Evolutionary conservation across 805 yeast species (phyloP).

Genomic region (Blastobotrys parvus): DNA sequence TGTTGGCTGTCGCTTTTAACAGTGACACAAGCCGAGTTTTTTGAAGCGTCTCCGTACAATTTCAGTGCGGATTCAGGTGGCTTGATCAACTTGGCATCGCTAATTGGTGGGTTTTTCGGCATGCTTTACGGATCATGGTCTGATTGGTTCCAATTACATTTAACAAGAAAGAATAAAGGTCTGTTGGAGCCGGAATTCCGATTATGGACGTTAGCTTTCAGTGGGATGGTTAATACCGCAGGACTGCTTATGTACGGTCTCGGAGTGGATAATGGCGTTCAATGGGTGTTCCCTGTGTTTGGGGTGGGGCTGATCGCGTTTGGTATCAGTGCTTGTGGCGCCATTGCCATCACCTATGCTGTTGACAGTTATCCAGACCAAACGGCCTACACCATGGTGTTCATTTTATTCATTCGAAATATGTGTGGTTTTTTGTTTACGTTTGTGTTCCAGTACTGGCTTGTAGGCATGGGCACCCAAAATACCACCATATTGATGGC

Average conservation of each 20-base stretch:
- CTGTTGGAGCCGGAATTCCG: conserved; percentile 49
- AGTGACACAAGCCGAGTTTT: conserved; percentile 38
- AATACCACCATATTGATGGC: conserved; percentile 25
- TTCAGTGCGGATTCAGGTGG: conserved; percentile 42
- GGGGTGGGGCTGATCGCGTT: conserved; percentile 48
- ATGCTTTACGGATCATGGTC: conserved; percentile 37
- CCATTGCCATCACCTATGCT: conserved; percentile 44
- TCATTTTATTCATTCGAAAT: conserved; percentile 51
- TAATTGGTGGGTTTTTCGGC: conserved; percentile 38
- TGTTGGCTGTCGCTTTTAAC: conserved; percentile 42
- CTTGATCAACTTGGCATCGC: conserved; percentile 44
- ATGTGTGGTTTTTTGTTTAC: conserved; percentile 51
- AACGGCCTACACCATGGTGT: conserved; percentile 47
- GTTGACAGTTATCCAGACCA: conserved; percentile 49
- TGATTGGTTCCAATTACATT: conserved; percentile 30
- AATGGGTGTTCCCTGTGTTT: conserved; percentile 47
- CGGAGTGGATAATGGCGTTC: conserved; percentile 46
- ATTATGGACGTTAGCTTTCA: conserved; percentile 41
- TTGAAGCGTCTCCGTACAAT: conserved; percentile 47
- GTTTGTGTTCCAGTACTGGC: conserved; percentile 55
- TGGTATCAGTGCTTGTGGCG: conserved; percentile 40
- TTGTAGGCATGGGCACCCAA: conserved; percentile 42
- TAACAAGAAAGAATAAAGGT: conserved; percentile 43
- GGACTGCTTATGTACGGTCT: conserved; percentile 56
- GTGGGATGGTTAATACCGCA: conserved; percentile 43